These are phyloP conservation scores for Magnaporthiopsis incrustans DNA, from an alignment of 2,329 filamentous ascomycete genomes.

Conservation along the genomic window DNA sequence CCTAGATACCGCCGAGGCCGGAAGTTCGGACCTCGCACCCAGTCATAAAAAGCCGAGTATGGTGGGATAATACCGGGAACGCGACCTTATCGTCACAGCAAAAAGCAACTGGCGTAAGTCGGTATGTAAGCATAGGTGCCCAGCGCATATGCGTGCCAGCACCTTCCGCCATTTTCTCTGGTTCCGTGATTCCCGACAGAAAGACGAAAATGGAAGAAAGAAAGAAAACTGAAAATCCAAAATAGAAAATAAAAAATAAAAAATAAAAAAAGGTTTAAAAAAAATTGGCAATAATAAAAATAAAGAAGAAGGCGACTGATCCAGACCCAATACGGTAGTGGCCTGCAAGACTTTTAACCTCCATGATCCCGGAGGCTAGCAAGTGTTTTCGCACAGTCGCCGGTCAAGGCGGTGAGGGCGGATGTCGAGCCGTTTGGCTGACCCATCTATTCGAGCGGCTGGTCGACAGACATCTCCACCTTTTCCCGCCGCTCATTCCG, in stretches of 20 bases:
- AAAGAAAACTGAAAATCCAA: not conserved
- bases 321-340: not conserved
- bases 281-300: too few species aligned
- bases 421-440: constrained; percentile 6
- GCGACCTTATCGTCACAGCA: too few species aligned
- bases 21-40: too few species aligned
- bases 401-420: constrained; percentile 3
- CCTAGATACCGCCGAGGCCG: too few species aligned
- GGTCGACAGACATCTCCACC: not conserved
- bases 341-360: not conserved
- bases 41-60: too few species aligned
- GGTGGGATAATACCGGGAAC: too few species aligned
- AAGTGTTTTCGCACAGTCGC: not conserved
- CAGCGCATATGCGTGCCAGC: too few species aligned
- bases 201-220: not conserved
- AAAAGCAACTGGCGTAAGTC: too few species aligned
- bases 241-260: too few species aligned
- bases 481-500: not conserved
- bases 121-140: too few species aligned
- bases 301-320: not conserved
- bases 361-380: not conserved
- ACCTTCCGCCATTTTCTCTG: too few species aligned
- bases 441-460: not conserved
- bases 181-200: too few species aligned
- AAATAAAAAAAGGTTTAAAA: not conserved